Conservation (phyloP, 1,139 yeast species). For the Kurtzmaniella natalensis region DNA sequence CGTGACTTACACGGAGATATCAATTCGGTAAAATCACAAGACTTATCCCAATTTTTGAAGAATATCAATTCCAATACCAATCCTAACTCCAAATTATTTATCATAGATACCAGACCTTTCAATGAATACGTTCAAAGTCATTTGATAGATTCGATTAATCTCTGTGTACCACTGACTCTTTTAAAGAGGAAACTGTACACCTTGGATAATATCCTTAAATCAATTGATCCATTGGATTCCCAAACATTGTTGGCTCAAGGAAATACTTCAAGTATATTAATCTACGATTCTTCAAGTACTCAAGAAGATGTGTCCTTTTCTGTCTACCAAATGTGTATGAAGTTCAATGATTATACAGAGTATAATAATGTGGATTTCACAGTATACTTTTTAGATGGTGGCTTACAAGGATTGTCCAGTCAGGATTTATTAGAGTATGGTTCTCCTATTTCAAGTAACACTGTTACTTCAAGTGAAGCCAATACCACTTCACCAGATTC, state of each 20-base stretch:
- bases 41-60: constrained; percentile 4
- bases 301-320: constrained; percentile 28
- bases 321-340: constrained; percentile 38
- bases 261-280: constrained; percentile 27
- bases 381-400: constrained; percentile 33
- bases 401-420: constrained; percentile 12
- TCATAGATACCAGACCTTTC: constrained; percentile 38
- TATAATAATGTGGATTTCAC: constrained; percentile 18
- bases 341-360: constrained; percentile 26
- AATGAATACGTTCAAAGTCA: constrained; percentile 28
- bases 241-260: constrained; percentile 15
- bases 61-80: too few relatives aligned
- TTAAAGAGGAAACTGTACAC: constrained; percentile 33
- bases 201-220: constrained; percentile 25
- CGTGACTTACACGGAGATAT: constrained; percentile 9
- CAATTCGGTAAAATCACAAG: constrained; percentile 2
- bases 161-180: constrained; percentile 41
- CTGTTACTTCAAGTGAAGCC: constrained; percentile 3
- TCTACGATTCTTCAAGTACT: constrained; percentile 45
- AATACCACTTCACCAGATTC: constrained; percentile 1
- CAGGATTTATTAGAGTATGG: not conserved
- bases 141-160: constrained; percentile 26
- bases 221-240: constrained; percentile 16
- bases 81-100: constrained; percentile 9
- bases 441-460: not conserved